Percentiles rank a stretch among this genome's conserved stretches.
phyloP scores from a whole-genome alignment of 768 basidiomycete species.

The Polyporus arcularius region DNA sequence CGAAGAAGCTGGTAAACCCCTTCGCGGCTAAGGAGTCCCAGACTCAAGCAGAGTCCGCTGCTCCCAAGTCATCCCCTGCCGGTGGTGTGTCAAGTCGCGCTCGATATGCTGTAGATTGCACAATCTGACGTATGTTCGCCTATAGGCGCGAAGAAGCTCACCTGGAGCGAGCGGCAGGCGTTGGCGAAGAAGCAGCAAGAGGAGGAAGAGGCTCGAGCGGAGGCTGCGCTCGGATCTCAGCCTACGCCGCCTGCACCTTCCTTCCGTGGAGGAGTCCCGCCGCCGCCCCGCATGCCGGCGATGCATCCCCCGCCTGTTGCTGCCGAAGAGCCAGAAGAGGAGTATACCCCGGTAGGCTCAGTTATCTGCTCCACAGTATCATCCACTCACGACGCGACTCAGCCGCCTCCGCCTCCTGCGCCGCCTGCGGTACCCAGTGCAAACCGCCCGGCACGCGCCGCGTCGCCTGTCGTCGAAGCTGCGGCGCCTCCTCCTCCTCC shows the following conservation, averaged over 20 bases:
- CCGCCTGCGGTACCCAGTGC: constrained; percentile 13
- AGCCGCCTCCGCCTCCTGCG: constrained; percentile 23
- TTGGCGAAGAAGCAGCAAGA: constrained; percentile 84
- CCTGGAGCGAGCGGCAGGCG: constrained; percentile 93
- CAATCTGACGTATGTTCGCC: not conserved
- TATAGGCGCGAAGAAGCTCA: constrained; percentile 70
- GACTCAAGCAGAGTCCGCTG: constrained; percentile 35
- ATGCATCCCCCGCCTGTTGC: constrained; percentile 1
- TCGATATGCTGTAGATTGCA: not conserved
- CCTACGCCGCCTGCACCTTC: constrained; percentile 34
- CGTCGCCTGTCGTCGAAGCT: constrained; percentile 23
- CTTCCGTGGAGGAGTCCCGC: constrained; percentile 16
- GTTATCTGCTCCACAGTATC: not conserved
- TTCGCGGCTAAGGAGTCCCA: constrained; percentile 66
- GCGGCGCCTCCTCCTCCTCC: constrained; percentile 37
- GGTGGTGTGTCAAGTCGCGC: not conserved
- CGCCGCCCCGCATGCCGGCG: constrained; percentile 10
- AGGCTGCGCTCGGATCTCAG: constrained; percentile 45
- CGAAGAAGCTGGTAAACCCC: constrained; percentile 86
- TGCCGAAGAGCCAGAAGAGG: constrained; percentile 32
- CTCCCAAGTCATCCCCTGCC: constrained; percentile 16
- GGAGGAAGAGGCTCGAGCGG: constrained; percentile 73
- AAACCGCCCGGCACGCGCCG: constrained; percentile 12
- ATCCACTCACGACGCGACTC: not conserved
- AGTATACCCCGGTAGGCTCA: constrained; percentile 20